Base-by-base conservation (phyloP, 345 rosid genomes). In the Aethionema arabicum region DNA sequence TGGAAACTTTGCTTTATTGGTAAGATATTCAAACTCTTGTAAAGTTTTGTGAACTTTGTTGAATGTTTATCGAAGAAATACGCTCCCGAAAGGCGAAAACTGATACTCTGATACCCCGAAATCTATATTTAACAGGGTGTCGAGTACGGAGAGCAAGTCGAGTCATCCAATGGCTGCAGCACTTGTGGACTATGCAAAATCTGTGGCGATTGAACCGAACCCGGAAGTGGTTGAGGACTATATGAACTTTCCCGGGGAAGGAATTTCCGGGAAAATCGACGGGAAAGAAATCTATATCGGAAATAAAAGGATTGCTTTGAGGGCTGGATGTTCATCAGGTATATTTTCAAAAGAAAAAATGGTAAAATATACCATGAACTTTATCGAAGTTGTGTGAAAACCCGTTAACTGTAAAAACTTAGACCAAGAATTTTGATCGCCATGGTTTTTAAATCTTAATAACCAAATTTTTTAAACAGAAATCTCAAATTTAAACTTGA, bases 131-230 rank as follows among this genome's bases (percentile, higher is more conserved):
- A 1, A 46, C 48, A 90, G 97, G 97, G 95, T 87, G 42, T 84
- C 99, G 60, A 87, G 99, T 81, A 72, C 79, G 13, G 97, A 93
- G 78, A 82, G 90, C 52, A 90, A 90, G 65, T 90, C 99, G 9
- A 83, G 92, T 55, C 99, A 93, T 80, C 99, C 97, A 36, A 81
- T 90, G 91, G 96, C 99, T 37, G 67, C 80, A 37, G 76, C 96
- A 14, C 75, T 93, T 44, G 83, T 90, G 32, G 88, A 76, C 14
- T 77, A 84, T 63, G 99, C 76, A 27, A 79, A 74, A 73, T 76
- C 80, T 1, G 59, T 54, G 41, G 84, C 86, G 11, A 35, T 90
- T 7, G 83, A 81, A 65, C 87, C 99, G 12, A 82, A 69, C 33
- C 91, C 97, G n/a, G 95, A 84, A 39, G 63, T 67, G 4, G 97